A percentile compares a stretch with the other conserved stretches of the same genome.
Evolutionary conservation across 192 early-diverging fungal genomes (phyloP).

Genomic region (Umbelopsis vinacea): DNA sequence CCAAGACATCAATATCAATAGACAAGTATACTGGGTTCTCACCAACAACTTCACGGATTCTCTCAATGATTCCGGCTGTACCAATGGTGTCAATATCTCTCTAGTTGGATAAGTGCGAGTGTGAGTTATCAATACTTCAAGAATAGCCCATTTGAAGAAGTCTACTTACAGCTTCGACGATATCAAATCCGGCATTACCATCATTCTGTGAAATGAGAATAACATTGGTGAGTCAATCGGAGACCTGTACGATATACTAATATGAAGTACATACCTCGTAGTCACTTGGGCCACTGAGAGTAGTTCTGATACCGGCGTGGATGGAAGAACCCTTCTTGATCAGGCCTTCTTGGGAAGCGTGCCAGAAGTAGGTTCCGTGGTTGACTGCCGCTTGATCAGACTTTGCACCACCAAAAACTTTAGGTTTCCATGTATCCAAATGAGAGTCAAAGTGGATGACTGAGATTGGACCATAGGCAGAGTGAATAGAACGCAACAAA

Average conservation of each 20-base stretch:
- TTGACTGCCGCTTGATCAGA: constrained; percentile 24
- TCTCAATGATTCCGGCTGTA: constrained; percentile 39
- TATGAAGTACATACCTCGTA: constrained; percentile 7
- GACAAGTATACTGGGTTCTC: constrained; percentile 36
- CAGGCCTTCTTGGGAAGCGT: constrained; percentile 41
- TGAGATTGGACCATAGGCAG: constrained; percentile 22
- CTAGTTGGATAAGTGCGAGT: neutral
- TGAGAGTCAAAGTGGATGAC: constrained; percentile 33
- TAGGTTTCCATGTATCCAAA: constrained; percentile 28
- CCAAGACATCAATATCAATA: constrained; percentile 43
- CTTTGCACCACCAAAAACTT: constrained; percentile 16
- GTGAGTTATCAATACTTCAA: too few relatives aligned
- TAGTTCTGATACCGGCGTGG: constrained; percentile 36
- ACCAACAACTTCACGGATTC: constrained; percentile 31
- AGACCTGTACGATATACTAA: too few relatives aligned
- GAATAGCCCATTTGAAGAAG: too few relatives aligned
- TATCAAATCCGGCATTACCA: constrained; percentile 33
- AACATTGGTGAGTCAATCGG: neutral
- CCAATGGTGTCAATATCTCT: constrained; percentile 38
- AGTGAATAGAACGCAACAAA: constrained; percentile 9
- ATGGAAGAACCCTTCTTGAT: constrained; percentile 32
- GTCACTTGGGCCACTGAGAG: constrained; percentile 29
- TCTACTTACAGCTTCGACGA: constrained; percentile 30
- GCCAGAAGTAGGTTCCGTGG: constrained; percentile 41
- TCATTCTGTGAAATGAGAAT: constrained; percentile 25